Percentiles rank a stretch among this genome's conserved stretches.
These are phyloP conservation scores for Kwoniella mangroviensis DNA, from an alignment of 768 basidiomycete genomes.

Conservation along the genomic window DNA sequence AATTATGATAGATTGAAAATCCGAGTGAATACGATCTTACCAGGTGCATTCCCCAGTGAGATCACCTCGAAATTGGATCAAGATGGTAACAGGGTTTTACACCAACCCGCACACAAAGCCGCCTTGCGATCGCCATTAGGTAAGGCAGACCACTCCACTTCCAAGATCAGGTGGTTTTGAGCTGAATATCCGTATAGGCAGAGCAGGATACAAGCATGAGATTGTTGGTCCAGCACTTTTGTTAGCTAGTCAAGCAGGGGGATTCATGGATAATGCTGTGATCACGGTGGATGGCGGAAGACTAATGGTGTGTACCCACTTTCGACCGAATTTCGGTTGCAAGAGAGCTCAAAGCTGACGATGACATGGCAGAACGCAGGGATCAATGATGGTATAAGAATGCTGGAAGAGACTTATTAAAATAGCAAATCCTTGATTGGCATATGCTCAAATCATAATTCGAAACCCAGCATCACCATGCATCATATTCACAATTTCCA, in stretches of 20 bases:
- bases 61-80: constrained; percentile 31
- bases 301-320: constrained; percentile 21
- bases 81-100: constrained; percentile 15
- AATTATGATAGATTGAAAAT: constrained; percentile 31
- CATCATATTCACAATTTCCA: too few species aligned
- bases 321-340: not conserved
- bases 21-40: constrained; percentile 43
- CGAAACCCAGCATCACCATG: too few species aligned
- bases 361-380: constrained; percentile 19
- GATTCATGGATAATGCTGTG: constrained; percentile 46
- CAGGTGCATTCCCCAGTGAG: constrained; percentile 42
- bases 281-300: constrained; percentile 35
- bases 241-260: constrained; percentile 36
- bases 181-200: constrained; percentile 19
- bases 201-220: constrained; percentile 37
- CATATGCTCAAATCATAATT: too few species aligned
- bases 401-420: constrained; percentile 30
- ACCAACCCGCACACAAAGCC: constrained; percentile 14
- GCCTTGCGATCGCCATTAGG: constrained; percentile 9
- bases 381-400: constrained; percentile 32
- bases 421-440: too few species aligned
- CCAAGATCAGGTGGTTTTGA: not conserved
- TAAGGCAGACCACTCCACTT: not conserved
- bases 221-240: constrained; percentile 45
- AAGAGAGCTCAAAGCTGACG: not conserved